phyloP scores from a whole-genome alignment of 306 rosid species.

The Dryas drummondii region DNA sequence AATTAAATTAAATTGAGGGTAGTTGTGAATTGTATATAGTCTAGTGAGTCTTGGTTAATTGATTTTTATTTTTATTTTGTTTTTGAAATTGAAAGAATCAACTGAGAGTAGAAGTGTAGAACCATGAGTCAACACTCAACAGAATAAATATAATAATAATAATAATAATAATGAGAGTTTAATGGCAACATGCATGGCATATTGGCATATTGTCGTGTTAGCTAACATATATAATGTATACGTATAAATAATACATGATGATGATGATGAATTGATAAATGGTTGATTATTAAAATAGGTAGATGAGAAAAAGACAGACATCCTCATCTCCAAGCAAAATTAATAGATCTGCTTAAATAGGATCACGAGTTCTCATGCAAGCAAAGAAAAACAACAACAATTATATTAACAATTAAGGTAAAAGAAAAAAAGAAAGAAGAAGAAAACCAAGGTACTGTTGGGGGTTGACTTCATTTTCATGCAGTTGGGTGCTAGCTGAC shows the following conservation, averaged over 20 bases:
- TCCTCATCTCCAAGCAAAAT: constrained; percentile 33
- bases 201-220: neutral
- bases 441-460: constrained; percentile 27
- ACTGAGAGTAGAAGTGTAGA: constrained; percentile 1
- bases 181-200: constrained; percentile 5
- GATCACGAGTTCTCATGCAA: constrained; percentile 36
- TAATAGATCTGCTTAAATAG: constrained; percentile 41
- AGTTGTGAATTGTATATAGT: neutral
- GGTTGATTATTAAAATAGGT: neutral
- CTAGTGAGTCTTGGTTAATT: neutral
- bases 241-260: neutral
- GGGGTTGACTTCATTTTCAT: constrained; percentile 33
- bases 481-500: constrained; percentile 27
- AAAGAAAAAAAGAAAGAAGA: neutral
- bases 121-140: neutral
- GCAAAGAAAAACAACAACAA: constrained; percentile 4
- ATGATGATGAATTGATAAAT: neutral
- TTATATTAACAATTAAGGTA: neutral
- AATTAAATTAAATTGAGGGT: neutral
- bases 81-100: constrained; percentile 18
- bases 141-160: neutral
- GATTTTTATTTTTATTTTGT: constrained; percentile 1
- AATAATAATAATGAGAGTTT: neutral
- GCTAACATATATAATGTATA: too few species aligned
- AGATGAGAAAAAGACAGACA: constrained; percentile 36